phyloP scores from a whole-genome alignment of 768 basidiomycete genomes.

The Mycena polygramma region DNA sequence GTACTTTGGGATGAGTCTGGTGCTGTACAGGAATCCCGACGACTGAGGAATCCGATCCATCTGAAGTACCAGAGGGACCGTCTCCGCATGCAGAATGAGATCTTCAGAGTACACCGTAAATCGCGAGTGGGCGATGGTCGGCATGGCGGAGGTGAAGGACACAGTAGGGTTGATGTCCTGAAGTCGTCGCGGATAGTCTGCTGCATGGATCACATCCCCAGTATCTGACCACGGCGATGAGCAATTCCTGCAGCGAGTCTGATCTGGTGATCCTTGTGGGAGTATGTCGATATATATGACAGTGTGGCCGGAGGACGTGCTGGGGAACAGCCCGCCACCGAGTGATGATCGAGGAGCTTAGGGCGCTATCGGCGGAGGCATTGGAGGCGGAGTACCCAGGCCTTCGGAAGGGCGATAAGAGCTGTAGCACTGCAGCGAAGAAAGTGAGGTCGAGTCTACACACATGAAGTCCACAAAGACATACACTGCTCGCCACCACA shows the following conservation, averaged over 20 bases:
- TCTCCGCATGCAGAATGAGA: constrained; percentile 66
- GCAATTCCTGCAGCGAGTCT: constrained; percentile 15
- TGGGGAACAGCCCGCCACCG: constrained; percentile 32
- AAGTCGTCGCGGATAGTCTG: constrained; percentile 65
- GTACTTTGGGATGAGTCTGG: constrained; percentile 70
- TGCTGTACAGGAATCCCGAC: constrained; percentile 65
- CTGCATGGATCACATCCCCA: constrained; percentile 50
- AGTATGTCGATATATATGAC: constrained; percentile 64
- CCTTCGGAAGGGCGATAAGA: constrained; percentile 55
- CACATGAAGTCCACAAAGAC: constrained; percentile 42
- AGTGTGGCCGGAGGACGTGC: constrained; percentile 41
- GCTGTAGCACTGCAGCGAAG: constrained; percentile 54
- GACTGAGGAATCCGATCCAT: constrained; percentile 42
- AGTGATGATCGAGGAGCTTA: constrained; percentile 23
- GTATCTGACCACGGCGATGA: constrained; percentile 32
- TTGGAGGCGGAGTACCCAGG: constrained; percentile 41
- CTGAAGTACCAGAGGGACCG: constrained; percentile 50
- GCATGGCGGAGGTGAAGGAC: constrained; percentile 68
- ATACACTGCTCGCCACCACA: constrained; percentile 76
- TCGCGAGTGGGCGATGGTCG: constrained; percentile 64
- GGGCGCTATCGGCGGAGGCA: constrained; percentile 18
- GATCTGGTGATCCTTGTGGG: constrained; percentile 41
- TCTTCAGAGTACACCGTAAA: constrained; percentile 67
- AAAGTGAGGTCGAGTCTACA: constrained; percentile 6
- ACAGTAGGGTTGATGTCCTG: constrained; percentile 74